Conservation (phyloP, 805 yeast genomes). For the Teunomyces atbi region DNA sequence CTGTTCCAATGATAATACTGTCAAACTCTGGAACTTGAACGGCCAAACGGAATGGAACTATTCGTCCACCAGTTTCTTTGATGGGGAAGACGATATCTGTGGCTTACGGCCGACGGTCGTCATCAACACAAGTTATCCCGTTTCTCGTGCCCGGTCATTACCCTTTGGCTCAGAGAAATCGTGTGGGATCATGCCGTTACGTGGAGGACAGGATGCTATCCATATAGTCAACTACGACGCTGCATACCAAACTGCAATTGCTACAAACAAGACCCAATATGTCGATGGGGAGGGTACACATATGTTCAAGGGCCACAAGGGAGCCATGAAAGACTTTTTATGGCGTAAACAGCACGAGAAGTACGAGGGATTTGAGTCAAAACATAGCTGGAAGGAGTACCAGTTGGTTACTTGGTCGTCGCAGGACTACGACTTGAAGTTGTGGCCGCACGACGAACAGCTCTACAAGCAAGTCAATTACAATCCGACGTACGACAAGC, state of each 20-base stretch:
- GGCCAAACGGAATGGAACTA: conserved; percentile 13
- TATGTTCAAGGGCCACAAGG: conserved; percentile 76
- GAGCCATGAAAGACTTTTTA: conserved; percentile 80
- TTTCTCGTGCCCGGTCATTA: conserved; percentile 80
- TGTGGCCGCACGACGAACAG: conserved; percentile 67
- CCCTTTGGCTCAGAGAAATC: conserved; percentile 79
- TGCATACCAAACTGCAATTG: conserved; percentile 27
- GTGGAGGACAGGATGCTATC: conserved; percentile 76
- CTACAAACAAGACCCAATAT: conserved; percentile 24
- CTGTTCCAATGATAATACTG: conserved; percentile 82
- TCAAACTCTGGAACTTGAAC: conserved; percentile 74
- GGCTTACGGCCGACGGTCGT: conserved; percentile 48
- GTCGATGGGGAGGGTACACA: conserved; percentile 21
- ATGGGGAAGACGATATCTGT: conserved; percentile 4
- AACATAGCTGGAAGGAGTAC: conserved; percentile 71
- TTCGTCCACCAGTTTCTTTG: conserved; percentile 18
- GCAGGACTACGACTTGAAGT: conserved; percentile 70
- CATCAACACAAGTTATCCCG: conserved; percentile 75
- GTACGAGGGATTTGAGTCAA: conserved; percentile 46
- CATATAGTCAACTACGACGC: conserved; percentile 51
- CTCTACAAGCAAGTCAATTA: conserved; percentile 36
- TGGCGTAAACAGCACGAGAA: conserved; percentile 62
- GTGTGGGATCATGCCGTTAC: conserved; percentile 84
- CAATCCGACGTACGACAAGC: conserved; percentile 31
- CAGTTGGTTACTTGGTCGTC: conserved; percentile 94